Percentiles rank a stretch among this genome's conserved stretches.
phyloP scores from a whole-genome alignment of 305 asterid genomes.

The Fraxinus nigra region DNA sequence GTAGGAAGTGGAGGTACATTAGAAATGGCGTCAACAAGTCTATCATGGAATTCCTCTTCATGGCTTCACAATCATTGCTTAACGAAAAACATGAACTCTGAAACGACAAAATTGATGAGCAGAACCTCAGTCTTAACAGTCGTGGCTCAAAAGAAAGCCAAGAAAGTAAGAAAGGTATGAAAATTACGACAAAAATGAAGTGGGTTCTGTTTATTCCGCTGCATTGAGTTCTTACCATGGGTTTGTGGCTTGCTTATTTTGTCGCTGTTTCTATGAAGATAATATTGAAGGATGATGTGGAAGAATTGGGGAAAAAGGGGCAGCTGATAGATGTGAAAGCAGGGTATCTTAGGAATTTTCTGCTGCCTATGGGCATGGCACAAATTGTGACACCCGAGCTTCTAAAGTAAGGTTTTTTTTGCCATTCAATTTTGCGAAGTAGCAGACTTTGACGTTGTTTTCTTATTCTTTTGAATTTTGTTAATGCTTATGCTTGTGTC shows the following conservation, averaged over 20 bases:
- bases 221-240: background rate
- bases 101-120: conserved; percentile 30
- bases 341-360: conserved; percentile 75
- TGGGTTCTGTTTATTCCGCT: conserved; percentile 13
- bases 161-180: conserved; percentile 68
- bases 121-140: conserved; percentile 42
- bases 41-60: conserved; percentile 73
- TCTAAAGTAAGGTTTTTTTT: conserved; percentile 52
- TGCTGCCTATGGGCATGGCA: conserved; percentile 74
- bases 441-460: background rate
- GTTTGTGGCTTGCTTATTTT: background rate
- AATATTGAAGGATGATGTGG: conserved; percentile 85
- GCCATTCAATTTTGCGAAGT: conserved; percentile 3
- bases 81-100: conserved; percentile 30
- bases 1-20: background rate
- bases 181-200: background rate
- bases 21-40: conserved; percentile 61
- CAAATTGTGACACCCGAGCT: conserved; percentile 71
- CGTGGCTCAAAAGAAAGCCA: conserved; percentile 76
- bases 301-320: conserved; percentile 78
- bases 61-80: conserved; percentile 49
- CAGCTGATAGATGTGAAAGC: conserved; percentile 82
- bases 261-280: conserved; percentile 35
- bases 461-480: background rate
- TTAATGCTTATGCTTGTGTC: background rate